phyloP scores from a whole-genome alignment of 163 green algal genomes.

The Volvox carteri region DNA sequence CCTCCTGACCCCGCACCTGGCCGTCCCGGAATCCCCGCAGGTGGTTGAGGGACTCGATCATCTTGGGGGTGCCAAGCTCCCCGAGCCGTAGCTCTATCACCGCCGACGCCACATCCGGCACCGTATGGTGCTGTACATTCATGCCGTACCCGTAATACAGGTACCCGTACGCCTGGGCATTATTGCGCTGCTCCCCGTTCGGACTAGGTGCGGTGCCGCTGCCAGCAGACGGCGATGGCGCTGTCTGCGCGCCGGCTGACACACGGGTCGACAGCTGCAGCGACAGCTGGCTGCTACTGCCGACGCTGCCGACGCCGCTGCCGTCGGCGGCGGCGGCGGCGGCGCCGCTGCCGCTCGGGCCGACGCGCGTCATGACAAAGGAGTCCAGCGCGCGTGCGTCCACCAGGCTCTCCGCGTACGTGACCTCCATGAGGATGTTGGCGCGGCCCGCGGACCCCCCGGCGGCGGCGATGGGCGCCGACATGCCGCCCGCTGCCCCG shows the following conservation, averaged over 20 bases:
- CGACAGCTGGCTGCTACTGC: slow-evolving; percentile 4
- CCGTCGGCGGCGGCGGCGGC: neutral
- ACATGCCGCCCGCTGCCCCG: neutral
- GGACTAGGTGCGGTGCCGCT: neutral
- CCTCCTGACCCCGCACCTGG: too few relatives aligned
- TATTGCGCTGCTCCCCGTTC: neutral
- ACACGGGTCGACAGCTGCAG: slow-evolving; percentile 14
- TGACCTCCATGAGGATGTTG: slow-evolving; percentile 59
- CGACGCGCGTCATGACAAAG: slow-evolving; percentile 16
- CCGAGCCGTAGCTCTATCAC: slow-evolving; percentile 47
- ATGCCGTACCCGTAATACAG: neutral
- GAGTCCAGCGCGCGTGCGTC: slow-evolving; percentile 41
- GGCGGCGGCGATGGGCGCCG: neutral
- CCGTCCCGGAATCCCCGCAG: slow-evolving; percentile 35
- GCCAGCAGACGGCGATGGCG: neutral
- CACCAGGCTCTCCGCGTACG: slow-evolving; percentile 39
- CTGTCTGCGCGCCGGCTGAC: neutral
- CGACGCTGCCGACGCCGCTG: neutral
- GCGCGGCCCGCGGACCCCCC: neutral
- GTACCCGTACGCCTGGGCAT: neutral
- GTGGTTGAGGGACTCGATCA: slow-evolving; percentile 47
- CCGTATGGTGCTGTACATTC: slow-evolving; percentile 39
- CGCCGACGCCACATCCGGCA: slow-evolving; percentile 11
- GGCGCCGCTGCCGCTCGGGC: neutral
- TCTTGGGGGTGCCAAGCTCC: slow-evolving; percentile 48